Evolutionary conservation across 176 grass and related monocot species (phyloP).

Genomic region (Musa itinerans): DNA sequence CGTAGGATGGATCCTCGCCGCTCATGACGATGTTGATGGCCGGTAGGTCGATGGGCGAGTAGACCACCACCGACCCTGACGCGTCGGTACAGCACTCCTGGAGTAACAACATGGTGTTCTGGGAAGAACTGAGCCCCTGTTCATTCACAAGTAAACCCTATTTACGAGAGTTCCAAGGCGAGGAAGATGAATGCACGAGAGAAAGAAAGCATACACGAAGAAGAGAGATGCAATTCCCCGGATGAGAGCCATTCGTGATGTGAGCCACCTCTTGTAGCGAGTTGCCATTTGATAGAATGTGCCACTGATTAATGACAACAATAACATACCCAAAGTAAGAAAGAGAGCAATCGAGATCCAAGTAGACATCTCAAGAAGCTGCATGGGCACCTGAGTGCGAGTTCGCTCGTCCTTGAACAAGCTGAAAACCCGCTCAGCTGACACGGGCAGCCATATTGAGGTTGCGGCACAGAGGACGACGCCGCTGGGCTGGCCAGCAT

Average conservation of each 20-base stretch:
- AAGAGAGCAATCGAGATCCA: not conserved
- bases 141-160: not conserved
- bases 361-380: not conserved
- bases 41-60: slow-evolving; percentile 62
- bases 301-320: slow-evolving; percentile 51
- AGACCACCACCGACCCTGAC: slow-evolving; percentile 61
- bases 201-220: slow-evolving; percentile 41
- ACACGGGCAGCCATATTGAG: slow-evolving; percentile 72
- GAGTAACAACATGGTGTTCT: slow-evolving; percentile 78
- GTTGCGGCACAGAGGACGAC: slow-evolving; percentile 79
- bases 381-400: slow-evolving; percentile 49
- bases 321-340: not conserved
- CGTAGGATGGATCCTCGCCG: slow-evolving; percentile 45
- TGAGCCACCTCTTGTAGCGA: slow-evolving; percentile 68
- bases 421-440: slow-evolving; percentile 60
- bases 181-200: not conserved
- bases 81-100: slow-evolving; percentile 93
- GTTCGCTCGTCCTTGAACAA: slow-evolving; percentile 65
- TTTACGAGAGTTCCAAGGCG: no score
- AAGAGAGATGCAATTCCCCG: slow-evolving; percentile 86
- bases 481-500: slow-evolving; percentile 62
- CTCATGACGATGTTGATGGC: slow-evolving; percentile 82
- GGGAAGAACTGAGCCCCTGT: slow-evolving; percentile 49
- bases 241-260: slow-evolving; percentile 54
- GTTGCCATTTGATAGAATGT: slow-evolving; percentile 65